phyloP scores from a whole-genome alignment of 2,329 filamentous ascomycete genomes.

The Sporothrix mexicana region DNA sequence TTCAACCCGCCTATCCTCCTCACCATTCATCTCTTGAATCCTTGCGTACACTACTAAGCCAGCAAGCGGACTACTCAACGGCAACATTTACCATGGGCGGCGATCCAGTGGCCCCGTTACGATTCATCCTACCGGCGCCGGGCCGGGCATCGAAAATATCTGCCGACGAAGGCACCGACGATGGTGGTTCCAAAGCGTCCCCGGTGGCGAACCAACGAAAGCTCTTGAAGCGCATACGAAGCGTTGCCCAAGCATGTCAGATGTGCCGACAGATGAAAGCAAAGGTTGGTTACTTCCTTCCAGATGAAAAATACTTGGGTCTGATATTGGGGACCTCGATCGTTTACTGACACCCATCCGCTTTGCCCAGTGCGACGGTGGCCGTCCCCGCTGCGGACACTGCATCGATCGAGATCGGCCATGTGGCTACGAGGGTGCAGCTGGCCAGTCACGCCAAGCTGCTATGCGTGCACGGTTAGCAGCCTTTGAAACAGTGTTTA shows the following conservation, averaged over 20 bases:
- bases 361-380: conserved; percentile 43
- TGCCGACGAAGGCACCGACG: conserved; percentile 23
- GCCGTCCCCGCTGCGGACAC: conserved; percentile 42
- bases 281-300: conserved; percentile 35
- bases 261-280: conserved; percentile 43
- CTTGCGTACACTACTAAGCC: not conserved
- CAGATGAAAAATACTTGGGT: not conserved
- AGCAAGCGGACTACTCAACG: not conserved
- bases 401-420: conserved; percentile 41
- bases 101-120: conserved; percentile 32
- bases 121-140: conserved; percentile 35
- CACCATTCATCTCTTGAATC: not conserved
- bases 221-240: conserved; percentile 36
- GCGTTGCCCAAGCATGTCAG: conserved; percentile 43
- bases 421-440: conserved; percentile 45
- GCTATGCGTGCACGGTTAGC: conserved; percentile 43
- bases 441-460: conserved; percentile 43
- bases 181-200: not conserved
- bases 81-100: conserved; percentile 12
- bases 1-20: not conserved
- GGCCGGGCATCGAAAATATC: conserved; percentile 9
- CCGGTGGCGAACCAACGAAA: conserved; percentile 20
- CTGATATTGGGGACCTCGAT: not conserved
- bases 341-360: not conserved
- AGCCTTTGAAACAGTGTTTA: conserved; percentile 42